Conservation (phyloP, 1,284 basidiomycete genomes). For the Leccinum griseonigrum region DNA sequence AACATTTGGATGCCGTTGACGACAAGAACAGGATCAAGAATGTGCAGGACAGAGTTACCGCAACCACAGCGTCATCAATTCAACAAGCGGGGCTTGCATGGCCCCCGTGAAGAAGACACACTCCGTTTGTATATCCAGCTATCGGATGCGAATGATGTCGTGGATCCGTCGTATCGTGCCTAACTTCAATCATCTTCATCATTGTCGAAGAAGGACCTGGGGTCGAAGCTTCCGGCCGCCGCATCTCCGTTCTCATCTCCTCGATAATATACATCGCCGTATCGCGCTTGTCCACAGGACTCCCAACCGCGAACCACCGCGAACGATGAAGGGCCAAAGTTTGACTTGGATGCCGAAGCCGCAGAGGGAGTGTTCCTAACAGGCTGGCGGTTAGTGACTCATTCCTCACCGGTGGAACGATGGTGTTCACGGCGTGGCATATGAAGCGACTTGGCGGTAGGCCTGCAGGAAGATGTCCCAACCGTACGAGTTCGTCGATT, state of each 20-base stretch:
- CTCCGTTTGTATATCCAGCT: constrained; percentile 79
- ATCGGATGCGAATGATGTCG: constrained; percentile 46
- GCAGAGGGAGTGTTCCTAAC: too few relatives aligned
- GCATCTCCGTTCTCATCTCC: too few relatives aligned
- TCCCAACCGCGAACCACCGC: too few relatives aligned
- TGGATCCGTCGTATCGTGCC: constrained; percentile 42
- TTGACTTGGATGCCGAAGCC: too few relatives aligned
- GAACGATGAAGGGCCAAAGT: too few relatives aligned
- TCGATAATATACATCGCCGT: too few relatives aligned
- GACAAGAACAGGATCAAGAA: constrained; percentile 22
- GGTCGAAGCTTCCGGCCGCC: too few relatives aligned
- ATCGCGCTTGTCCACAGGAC: too few relatives aligned
- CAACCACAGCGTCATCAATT: constrained; percentile 60
- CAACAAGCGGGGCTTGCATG: constrained; percentile 63
- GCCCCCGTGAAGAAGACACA: constrained; percentile 68
- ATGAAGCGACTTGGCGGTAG: constrained; percentile 35
- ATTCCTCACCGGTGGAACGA: constrained; percentile 7
- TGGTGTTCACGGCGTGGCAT: too few relatives aligned
- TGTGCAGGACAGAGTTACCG: constrained; percentile 61
- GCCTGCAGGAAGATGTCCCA: constrained; percentile 62
- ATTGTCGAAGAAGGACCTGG: too few relatives aligned
- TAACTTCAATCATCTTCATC: too few relatives aligned
- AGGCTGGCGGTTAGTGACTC: too few relatives aligned
- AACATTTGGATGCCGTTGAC: constrained; percentile 32
- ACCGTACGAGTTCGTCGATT: constrained; percentile 64